Percentiles rank a stretch among this genome's conserved stretches.
phyloP scores from a whole-genome alignment of 2,329 filamentous ascomycete genomes.

The Hymenotorrendiella dingleyae region DNA sequence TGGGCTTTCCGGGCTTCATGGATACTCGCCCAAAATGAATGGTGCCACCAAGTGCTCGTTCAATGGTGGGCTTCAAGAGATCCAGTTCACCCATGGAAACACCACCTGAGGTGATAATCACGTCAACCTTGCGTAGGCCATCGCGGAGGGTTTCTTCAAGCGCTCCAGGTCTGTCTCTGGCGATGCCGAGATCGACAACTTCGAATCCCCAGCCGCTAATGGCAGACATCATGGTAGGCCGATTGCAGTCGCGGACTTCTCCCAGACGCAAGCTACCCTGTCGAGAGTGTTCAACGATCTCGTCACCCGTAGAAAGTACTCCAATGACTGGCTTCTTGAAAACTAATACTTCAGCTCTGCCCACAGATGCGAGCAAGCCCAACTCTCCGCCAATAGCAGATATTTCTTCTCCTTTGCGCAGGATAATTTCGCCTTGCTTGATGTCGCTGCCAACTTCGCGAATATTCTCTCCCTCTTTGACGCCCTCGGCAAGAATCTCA shows the following conservation, averaged over 20 bases:
- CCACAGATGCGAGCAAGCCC: conserved; percentile 80
- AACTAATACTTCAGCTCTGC: conserved; percentile 62
- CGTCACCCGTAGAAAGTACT: conserved; percentile 89
- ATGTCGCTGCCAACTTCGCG: conserved; percentile 90
- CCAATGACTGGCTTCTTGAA: conserved; percentile 76
- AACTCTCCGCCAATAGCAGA: conserved; percentile 86
- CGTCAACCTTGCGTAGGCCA: conserved; percentile 67
- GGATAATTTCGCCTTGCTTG: conserved; percentile 58
- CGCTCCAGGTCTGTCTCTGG: conserved; percentile 62
- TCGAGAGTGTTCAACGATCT: conserved; percentile 72
- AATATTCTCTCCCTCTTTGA: conserved; percentile 78
- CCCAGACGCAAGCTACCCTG: conserved; percentile 61
- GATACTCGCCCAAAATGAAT: conserved; percentile 94
- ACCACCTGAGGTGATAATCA: conserved; percentile 87
- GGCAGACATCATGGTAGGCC: conserved; percentile 78
- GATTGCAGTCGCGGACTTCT: conserved; percentile 90
- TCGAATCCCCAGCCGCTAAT: conserved; percentile 69
- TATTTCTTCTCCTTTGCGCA: conserved; percentile 74
- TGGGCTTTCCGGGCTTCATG: conserved; percentile 98
- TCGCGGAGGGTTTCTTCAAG: conserved; percentile 73
- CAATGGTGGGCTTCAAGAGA: conserved; percentile 91
- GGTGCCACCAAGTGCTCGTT: conserved; percentile 79
- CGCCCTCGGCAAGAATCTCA: conserved; percentile 73
- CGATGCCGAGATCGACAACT: conserved; percentile 81
- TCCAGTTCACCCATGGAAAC: conserved; percentile 98